Evolutionary conservation across 257 asterid species (phyloP), one percentile per base, ranked within the genome.

Genomic region (Penstemon davidsonii): DNA sequence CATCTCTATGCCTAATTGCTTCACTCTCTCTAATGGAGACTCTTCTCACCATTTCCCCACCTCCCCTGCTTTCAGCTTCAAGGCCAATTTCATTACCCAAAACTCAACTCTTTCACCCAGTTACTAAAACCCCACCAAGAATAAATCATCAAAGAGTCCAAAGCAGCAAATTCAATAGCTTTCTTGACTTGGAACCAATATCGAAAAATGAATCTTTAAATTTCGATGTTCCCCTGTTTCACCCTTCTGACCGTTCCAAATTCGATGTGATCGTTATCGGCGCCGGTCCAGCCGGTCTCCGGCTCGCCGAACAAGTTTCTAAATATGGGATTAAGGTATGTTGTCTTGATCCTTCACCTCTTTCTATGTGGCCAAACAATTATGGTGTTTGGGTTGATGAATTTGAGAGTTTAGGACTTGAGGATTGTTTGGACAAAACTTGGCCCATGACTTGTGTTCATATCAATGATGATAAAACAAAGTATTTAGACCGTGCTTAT

Each of bases 301-400:
- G 96, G 40, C 80, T 90, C 6, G 90, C 96, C 6, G 96, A 90
- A 79, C 95, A 83, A 58, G 87, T 88, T 5, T 78, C 97, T 18
- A 39, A 80, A 1, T 77, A 71, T 67, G 96, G 96, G 67, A 84
- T 90, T 40, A 78, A 86, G 83, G 97, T 88, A 62, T 90, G 97
- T 62, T 87, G 92, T 63, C 65, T 93, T 42, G 99, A 93, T 72
- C 96, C 99, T 77, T 82, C 96, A 1, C 96, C 97, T 8, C 92
- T 93, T 40, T 85, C 96, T 51, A 75, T 80, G 88, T 90, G 97
- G 97, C 99, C 95, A 0, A 87, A 88, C 69, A 90, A 93, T 59
- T 90, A 88, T 69, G 97, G 99, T 19, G 92, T 84, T 55, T 93
- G 99, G 97, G 87, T 87, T 37, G 99, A 93, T 78, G 96, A 93